Evolutionary conservation across 2,329 filamentous ascomycete genomes (phyloP), one percentile per base, ranked within the genome.

Genomic region (Bipolaris sorokiniana): DNA sequence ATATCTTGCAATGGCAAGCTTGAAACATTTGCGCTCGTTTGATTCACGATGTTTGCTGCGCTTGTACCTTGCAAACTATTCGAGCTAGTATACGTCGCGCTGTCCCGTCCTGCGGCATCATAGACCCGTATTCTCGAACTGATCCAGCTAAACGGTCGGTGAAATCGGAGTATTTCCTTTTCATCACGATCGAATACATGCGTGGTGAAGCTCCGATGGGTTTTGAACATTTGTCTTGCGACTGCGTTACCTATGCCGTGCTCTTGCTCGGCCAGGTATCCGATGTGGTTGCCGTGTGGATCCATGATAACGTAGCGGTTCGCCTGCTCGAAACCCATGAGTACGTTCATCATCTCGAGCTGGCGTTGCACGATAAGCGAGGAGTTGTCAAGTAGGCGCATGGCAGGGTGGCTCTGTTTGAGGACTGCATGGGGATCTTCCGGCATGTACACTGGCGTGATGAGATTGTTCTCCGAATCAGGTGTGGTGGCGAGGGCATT

Each of bases 271-370:
- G 85, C 86, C 68, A 89, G 83, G 63, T 86, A 88, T 11, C 86
- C 86, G 41, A 88, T 80, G 61, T 87, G 86, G 56, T 85, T 83
- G 5, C 86, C 86, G 51, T 83, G 79, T 1, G 85, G 85, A 74
- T 88, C 84, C 80, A 88, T 83, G 47, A 89, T 87, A 13, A 87
- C 81, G 68, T 89, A 89, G 70, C 82, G 81, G 66, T 88, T 88
- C 11, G 86, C 86, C 70, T 89, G 86, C 72, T 89, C 86, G 62
- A 88, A 88, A 1, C 86, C 86, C 71, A 88, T 76, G 66, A 89
- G 79, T 9, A 88, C 78, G 71, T 88, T 88, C 83, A 88, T 86
- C 77, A 88, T 81, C 68, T 88, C 86, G 26, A 89, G 68, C 65
- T 88, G 85, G 31, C 86, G 78, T 63, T 88, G 85, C 9, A 89